Base-by-base conservation (phyloP, 2,329 filamentous ascomycete genomes). In the Alternaria sp. region DNA sequence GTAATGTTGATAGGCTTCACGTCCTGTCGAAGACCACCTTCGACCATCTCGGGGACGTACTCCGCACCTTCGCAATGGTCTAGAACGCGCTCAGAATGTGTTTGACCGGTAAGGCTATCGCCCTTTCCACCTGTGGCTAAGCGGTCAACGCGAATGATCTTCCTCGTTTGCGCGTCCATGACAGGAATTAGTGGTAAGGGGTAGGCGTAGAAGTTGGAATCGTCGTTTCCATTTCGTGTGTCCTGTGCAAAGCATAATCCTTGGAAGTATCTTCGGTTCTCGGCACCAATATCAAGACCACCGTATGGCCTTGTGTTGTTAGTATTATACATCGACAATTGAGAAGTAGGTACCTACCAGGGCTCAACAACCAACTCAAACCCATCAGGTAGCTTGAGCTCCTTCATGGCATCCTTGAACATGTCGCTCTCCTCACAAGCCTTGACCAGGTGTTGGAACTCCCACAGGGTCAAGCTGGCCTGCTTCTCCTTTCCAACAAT, bases 1-100 rank as follows among this genome's bases (percentile, higher is more conserved):
- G 87, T 83, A 46, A 94, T 88, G 67, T 92, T 87, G 71, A 93
- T 85, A 5, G 90, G 90, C 77, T 92, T 92, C 16, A 83, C 69
- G 56, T 82, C 81, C 45, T 79, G 76, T 20, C 82, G 70, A 2
- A 71, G 62, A 5, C 78, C 80, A 9, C 77, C 74, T 5, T 71
- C 63, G 1, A 82, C 63, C 9, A 82, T 62, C 54, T 83, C 80
- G 4, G 77, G 73, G 45, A 79, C 72, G 64, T 87, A 88, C 63
- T 88, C 86, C 0, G 81, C 81, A 5, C 78, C 72, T 34, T 79
- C 78, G 72, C 85, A 87, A 67, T 87, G 85, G 58, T 84, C 73
- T 36, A 82, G 64, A 34, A 81, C 63, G 22, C 71, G 73, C 22
- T 75, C 70, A 14, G 66, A 71, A 58, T 81, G 75, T 1, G 79